Evolutionary conservation across 2,329 filamentous ascomycete species (phyloP), one percentile per base, ranked within the genome.

Genomic region (Fusarium caatingaense): DNA sequence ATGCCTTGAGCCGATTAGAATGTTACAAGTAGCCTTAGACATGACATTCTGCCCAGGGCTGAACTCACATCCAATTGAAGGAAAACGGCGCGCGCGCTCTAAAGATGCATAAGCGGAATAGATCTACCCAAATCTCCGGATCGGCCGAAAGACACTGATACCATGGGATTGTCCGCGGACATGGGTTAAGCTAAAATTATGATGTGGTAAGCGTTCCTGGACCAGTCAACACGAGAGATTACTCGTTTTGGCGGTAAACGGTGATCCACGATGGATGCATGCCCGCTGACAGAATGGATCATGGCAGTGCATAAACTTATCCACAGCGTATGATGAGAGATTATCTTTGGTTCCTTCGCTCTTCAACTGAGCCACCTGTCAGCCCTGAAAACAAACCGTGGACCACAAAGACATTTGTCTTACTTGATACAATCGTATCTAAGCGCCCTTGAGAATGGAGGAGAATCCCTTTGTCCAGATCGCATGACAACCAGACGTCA

Each of bases 231-330:
- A 30, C 32, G 37, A 64, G 61, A 25, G 32, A 56, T 27, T 48
- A n/a, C 42, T 20, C 21, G 21, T 23, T 46, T 32, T 34, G 56
- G 45, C 40, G 51, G 27, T 25, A 53, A 54, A 18, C 20, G 23
- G 30, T 68, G 60, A 60, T 69, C 44, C 20, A 54, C 42, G 60
- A 51, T 49, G 48, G 55, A 54, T 49, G 37, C 66, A 60, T 60
- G 54, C n/a, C 20, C 23, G 66, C 55, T 68, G 65, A 66, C 60
- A 62, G 66, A 56, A 56, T 42, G 63, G 45, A 28, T 48, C 45
- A 48, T 46, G 55, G 60, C 66, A 60, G 60, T 69, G 66, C 60
- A 55, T 45, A 23, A 27, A 40, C 18, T n/a, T 30, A n/a, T 16
- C 37, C 51, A 40, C 44, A 44, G 30, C n/a, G 21, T 53, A 46